These are phyloP conservation scores for Irpex rosettiformis DNA, from an alignment of 1,284 basidiomycete genomes.

Conservation along the genomic window DNA sequence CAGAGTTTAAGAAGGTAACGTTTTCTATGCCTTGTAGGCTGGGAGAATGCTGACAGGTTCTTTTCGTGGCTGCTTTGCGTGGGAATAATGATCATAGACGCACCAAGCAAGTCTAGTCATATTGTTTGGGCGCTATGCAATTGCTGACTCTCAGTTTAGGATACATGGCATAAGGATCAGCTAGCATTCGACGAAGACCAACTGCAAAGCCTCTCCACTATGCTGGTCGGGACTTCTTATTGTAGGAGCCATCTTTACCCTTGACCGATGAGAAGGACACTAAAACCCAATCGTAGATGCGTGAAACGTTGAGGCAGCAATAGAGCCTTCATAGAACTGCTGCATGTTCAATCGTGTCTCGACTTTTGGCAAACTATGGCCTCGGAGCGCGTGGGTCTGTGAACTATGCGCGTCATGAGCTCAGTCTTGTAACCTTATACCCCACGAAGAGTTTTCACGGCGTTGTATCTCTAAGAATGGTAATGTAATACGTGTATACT, in stretches of 20 bases:
- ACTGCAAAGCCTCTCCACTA: conserved; percentile 80
- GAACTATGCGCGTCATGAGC: background rate
- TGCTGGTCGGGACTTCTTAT: conserved; percentile 89
- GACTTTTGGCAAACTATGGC: background rate
- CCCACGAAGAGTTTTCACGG: background rate
- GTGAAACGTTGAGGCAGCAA: conserved; percentile 1
- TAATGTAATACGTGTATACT: conserved; percentile 2
- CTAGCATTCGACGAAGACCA: conserved; percentile 89
- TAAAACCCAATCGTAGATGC: background rate
- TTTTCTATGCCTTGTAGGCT: background rate
- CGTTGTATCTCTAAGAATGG: background rate
- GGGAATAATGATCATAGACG: conserved; percentile 40
- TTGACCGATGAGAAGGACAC: background rate
- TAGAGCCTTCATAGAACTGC: background rate
- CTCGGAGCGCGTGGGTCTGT: background rate
- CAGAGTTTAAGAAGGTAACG: conserved; percentile 80
- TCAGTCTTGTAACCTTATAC: background rate
- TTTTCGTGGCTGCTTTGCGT: conserved; percentile 18
- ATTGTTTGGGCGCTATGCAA: background rate
- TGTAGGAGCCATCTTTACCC: conserved; percentile 46
- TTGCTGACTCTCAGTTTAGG: conserved; percentile 40
- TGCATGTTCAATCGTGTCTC: background rate
- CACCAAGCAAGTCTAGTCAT: conserved; percentile 50
- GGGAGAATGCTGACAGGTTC: conserved; percentile 16
- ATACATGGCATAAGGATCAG: conserved; percentile 92